Evolutionary conservation across 306 rosid species (phyloP), one percentile per base, ranked within the genome.

Genomic region (Trifolium fragiferum): DNA sequence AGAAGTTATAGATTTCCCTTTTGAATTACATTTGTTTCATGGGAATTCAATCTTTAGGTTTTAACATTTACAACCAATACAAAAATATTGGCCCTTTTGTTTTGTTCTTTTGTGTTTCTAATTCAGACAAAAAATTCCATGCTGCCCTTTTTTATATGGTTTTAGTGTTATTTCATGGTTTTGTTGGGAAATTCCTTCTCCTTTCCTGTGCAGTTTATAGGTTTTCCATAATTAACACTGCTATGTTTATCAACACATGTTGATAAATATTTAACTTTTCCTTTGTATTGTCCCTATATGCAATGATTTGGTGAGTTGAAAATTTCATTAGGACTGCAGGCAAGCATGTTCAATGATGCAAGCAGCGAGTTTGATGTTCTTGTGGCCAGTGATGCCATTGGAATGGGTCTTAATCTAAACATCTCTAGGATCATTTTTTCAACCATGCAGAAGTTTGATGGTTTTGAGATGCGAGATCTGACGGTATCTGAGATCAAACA

Each of bases 351-450:
- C 84, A 92, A 94, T 65, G 97, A 92, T 83, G 86, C 83, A 79
- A 84, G 86, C 71, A 90, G 92, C 7, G 95, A 94, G 86, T 88
- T 88, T 81, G 96, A 94, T 88, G 97, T 94, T 83, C 97, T 94
- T 65, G 96, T 94, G 81, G 95, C 97, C 73, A 94, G 96, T 73
- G 97, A 94, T 87, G 97, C 97, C 70, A 89, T 94, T 58, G 97
- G 96, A 80, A 94, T 94, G 98, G 98, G 98, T 72, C 96, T 94
- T 75, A 94, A 94, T 90, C 83, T 94, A 76, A 94, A 94, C 83
- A 94, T 94, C 81, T 94, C 98, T 61, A 83, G 98, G 84, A 90
- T 94, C 74, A 87, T 94, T 83, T 94, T 92, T 84, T 94, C 98
- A 78, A 80, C 93, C 12, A 79, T 85, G 93, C 79, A 55, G 83